Evolutionary conservation across 2,329 filamentous ascomycete species (phyloP), one percentile per base, ranked within the genome.

Genomic region (Arachnomyces sp.): DNA sequence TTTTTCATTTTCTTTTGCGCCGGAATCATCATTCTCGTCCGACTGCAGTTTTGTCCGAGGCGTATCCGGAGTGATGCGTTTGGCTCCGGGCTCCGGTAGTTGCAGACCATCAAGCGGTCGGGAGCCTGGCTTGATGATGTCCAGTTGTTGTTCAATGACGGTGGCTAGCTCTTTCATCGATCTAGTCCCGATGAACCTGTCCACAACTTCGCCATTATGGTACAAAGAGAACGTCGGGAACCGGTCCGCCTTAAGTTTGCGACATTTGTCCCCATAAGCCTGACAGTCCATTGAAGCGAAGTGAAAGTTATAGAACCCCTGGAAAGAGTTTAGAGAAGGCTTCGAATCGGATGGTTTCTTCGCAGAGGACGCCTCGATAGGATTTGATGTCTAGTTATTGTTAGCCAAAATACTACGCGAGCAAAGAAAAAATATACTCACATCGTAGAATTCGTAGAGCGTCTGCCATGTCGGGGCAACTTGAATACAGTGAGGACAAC

Each of bases 391-490:
- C 68, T 86, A 71, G 33, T 25, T 15, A 21, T 32, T 12, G 43
- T 63, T 47, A 63, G 51, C 39, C 33, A 13, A 28, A 38, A 28
- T 15, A 15, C n/a, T 13, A 36, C 8, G 6, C 30, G 31, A 13
- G 9, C 18, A 14, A 18, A 21, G 11, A 13, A 13, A 9, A 28
- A 17, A 18, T 33, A 39, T 16, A 53, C 61, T 51, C 48, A 69
- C 66, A 47, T 69, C 80, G 69, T 95, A 98, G 64, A 82, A 95
- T 67, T 98, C 92, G 72, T 96, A 95, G 11, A 90, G 65, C 4
- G 89, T 95, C 65, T 96, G 88, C 72, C 80, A 95, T 37, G 78
- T 82, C 6, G 92, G 92, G 38, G 86, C 87, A 55, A 87, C 85
- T 36, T 75, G 71, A 59, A 75, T 74, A 68, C 89, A 95, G 63